Base-by-base conservation (phyloP, 1,139 yeast species). In the Hemisphaericaspora xylanilytica region DNA sequence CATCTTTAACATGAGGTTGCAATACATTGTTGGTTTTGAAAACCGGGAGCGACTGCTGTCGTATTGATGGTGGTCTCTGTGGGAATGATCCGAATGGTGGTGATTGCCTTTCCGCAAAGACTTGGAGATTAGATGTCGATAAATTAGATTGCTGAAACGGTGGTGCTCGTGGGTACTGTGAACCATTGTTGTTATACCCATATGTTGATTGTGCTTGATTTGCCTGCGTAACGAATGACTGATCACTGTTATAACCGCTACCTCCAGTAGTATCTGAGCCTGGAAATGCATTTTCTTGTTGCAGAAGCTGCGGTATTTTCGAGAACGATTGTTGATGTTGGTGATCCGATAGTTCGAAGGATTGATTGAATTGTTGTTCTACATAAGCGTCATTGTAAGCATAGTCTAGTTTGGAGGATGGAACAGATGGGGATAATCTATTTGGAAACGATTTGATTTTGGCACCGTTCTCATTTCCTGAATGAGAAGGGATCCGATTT, bases 371-470 rank as follows among this genome's bases (percentile, higher is more conserved):
- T 26, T 44, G 43, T 38, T 44, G 45, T 18, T 43, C 44, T n/a
- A 43, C 33, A 17, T 40, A 20, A 21, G 34, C 42, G 15, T 36
- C 38, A 12, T 34, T 35, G 22, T 41, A 28, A 20, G 33, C 36
- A 22, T 33, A 33, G 11, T 47, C 51, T 14, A 46, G 43, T 25
- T 42, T 39, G 8, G 51, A 47, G 3, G 50, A 46, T 13, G 51
- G 51, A 4, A 46, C 51, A 3, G 51, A 44, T 10, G 44, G 17
- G 8, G 48, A 43, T 7, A 41, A 36, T 24, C 43, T 25, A 34
- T 33, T 35, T 2, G 47, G 32, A 35, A 47, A 47, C 31, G 46
- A 47, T 3, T 36, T 43, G 28, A 21, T 15, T 8, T 34, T 37
- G 4, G 31, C 39, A 8, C 32, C 16, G 13, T 24, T 15, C 14